Percentiles rank a stretch among this genome's conserved stretches.
Conservation (phyloP, 345 rosid species). For the Acer campestre region DNA sequence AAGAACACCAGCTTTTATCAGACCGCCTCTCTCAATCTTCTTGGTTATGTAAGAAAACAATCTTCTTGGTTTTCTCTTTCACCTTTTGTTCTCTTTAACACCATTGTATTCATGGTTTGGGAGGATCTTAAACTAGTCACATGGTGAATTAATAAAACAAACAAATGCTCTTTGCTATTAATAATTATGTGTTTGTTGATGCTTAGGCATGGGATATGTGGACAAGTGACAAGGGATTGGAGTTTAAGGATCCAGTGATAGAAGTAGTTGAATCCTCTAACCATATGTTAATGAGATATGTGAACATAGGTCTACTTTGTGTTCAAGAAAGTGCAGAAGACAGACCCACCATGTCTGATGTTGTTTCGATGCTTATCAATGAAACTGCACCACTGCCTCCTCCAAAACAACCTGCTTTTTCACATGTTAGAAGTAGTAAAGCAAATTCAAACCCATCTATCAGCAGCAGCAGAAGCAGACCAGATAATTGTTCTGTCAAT, state of each 20-base stretch:
- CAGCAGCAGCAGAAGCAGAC: no score
- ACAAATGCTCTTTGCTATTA: background rate
- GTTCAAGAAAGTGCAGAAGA: constrained; percentile 35
- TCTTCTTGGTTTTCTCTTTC: background rate
- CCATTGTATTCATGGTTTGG: background rate
- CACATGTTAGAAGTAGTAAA: constrained; percentile 17
- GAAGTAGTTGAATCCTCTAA: background rate
- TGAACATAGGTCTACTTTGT: constrained; percentile 33
- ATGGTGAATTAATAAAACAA: no score
- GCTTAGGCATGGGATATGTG: constrained; percentile 41
- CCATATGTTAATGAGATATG: constrained; percentile 13
- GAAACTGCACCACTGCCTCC: constrained; percentile 21
- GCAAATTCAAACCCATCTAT: background rate
- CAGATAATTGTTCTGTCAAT: constrained; percentile 1
- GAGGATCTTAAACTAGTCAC: no score
- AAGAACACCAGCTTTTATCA: constrained; percentile 48
- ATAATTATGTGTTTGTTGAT: background rate
- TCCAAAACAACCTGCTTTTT: constrained; percentile 38
- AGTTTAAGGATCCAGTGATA: constrained; percentile 21
- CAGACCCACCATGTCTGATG: constrained; percentile 28
- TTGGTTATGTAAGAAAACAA: background rate
- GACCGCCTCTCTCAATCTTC: constrained; percentile 14
- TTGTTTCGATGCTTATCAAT: constrained; percentile 31
- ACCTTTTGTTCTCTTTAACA: background rate
- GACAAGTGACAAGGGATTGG: constrained; percentile 13